A percentile compares a stretch with the other conserved stretches of the same genome.
Evolutionary conservation across 352 stramenopile genomes (phyloP).

Genomic region (Phytopythium chamaehyphon): DNA sequence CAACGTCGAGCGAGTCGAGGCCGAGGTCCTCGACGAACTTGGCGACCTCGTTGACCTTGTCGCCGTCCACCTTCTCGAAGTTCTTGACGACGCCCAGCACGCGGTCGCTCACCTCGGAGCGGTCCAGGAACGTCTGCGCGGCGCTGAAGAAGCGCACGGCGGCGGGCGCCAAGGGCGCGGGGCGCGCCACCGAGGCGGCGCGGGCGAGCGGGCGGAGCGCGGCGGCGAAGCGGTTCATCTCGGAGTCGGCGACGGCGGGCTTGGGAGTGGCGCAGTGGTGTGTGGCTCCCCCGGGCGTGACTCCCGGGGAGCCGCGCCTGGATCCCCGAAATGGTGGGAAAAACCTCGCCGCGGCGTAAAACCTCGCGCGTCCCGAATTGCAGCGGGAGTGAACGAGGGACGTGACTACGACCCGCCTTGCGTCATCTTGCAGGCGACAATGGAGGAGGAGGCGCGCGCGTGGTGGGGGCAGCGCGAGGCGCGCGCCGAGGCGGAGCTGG

Average conservation of each 20-base stretch:
- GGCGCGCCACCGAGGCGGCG: conserved; percentile 39
- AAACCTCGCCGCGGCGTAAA: conserved; percentile 10
- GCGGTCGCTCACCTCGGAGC: conserved; percentile 94
- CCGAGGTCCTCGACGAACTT: conserved; percentile 98
- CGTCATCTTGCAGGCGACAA: neutral
- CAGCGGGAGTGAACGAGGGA: neutral
- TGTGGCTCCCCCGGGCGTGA: neutral
- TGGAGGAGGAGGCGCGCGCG: conserved; percentile 38
- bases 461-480: conserved; percentile 60
- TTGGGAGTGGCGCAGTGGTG: neutral
- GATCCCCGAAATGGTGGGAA: neutral
- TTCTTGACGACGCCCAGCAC: conserved; percentile 99
- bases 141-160: conserved; percentile 63
- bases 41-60: conserved; percentile 89
- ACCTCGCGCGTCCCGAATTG: neutral
- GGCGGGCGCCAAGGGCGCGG: conserved; percentile 27
- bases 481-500: conserved; percentile 45
- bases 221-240: conserved; percentile 78
- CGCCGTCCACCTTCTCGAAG: conserved; percentile 98
- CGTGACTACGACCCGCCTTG: neutral
- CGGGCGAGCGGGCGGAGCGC: conserved; percentile 65
- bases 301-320: neutral
- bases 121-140: conserved; percentile 87
- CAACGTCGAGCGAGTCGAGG: conserved; percentile 98
- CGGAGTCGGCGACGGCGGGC: neutral